These are phyloP conservation scores for Lactarius trivialis DNA, from an alignment of 768 basidiomycete species.

Conservation along the genomic window DNA sequence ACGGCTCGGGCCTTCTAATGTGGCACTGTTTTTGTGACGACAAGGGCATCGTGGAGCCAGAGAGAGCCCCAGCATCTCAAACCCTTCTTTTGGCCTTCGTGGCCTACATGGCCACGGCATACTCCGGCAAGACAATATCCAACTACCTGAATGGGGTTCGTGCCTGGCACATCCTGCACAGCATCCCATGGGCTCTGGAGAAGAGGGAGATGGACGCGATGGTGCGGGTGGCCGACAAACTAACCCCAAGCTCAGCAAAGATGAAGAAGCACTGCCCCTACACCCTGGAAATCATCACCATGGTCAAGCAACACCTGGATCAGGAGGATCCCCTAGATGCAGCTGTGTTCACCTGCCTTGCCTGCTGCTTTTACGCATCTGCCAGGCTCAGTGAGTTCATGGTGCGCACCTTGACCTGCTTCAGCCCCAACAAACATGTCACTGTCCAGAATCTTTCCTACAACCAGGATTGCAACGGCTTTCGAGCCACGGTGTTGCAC, in stretches of 20 bases:
- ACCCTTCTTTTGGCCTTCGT: conserved; percentile 26
- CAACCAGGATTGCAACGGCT: no score
- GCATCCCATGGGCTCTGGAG: conserved; percentile 30
- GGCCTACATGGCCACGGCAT: conserved; percentile 26
- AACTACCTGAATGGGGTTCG: conserved; percentile 37
- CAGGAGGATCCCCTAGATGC: conserved; percentile 29
- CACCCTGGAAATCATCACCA: conserved; percentile 26
- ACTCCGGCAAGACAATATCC: conserved; percentile 29
- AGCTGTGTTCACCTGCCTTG: conserved; percentile 35
- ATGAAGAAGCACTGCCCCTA: conserved; percentile 30
- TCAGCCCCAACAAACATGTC: no score
- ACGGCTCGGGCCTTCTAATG: conserved; percentile 31
- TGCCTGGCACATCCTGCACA: conserved; percentile 45
- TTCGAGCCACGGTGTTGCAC: no score
- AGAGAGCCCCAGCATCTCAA: conserved; percentile 28
- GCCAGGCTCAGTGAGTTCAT: no score
- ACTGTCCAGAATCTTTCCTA: no score
- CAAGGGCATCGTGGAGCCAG: conserved; percentile 28
- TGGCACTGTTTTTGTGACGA: conserved; percentile 39
- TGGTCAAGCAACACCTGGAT: conserved; percentile 26
- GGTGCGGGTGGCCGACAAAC: conserved; percentile 28
- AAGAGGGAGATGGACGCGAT: conserved; percentile 27
- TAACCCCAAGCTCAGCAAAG: conserved; percentile 31
- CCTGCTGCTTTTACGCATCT: conserved; percentile 7
- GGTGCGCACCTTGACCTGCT: no score